These are phyloP conservation scores for Phytopythium oedochilum DNA, from an alignment of 352 stramenopile species.

Conservation along the genomic window DNA sequence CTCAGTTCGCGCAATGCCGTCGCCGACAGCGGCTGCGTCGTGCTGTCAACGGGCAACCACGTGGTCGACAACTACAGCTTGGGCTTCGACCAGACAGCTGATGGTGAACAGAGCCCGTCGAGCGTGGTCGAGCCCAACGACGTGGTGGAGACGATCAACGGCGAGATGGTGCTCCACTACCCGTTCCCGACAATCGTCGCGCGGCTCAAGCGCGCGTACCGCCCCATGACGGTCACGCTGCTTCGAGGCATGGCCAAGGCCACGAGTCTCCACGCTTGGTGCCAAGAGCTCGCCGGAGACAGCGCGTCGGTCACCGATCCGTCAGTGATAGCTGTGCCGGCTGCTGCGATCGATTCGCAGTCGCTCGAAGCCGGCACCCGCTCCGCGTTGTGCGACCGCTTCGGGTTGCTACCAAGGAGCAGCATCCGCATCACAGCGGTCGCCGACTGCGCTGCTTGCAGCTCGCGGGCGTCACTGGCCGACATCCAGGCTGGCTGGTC, in stretches of 20 bases:
- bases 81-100: background rate
- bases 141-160: slow-evolving; percentile 43
- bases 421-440: slow-evolving; percentile 36
- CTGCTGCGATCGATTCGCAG: background rate
- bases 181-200: slow-evolving; percentile 24
- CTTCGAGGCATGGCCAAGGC: slow-evolving; percentile 29
- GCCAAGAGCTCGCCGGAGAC: background rate
- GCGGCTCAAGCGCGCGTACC: slow-evolving; percentile 30
- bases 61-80: background rate
- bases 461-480: slow-evolving; percentile 18
- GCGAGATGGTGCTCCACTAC: slow-evolving; percentile 29
- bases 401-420: slow-evolving; percentile 26
- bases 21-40: slow-evolving; percentile 14
- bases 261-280: slow-evolving; percentile 8
- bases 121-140: slow-evolving; percentile 13
- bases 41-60: slow-evolving; percentile 15
- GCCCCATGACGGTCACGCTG: slow-evolving; percentile 44
- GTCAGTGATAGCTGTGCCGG: background rate
- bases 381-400: slow-evolving; percentile 43
- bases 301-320: background rate
- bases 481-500: slow-evolving; percentile 35
- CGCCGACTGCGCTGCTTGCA: slow-evolving; percentile 31
- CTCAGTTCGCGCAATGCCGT: slow-evolving; percentile 15
- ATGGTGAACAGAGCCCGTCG: background rate
- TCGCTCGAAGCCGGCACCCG: background rate